These are phyloP conservation scores for Agrocybe pediades DNA, from an alignment of 768 basidiomycete genomes.

Conservation along the genomic window DNA sequence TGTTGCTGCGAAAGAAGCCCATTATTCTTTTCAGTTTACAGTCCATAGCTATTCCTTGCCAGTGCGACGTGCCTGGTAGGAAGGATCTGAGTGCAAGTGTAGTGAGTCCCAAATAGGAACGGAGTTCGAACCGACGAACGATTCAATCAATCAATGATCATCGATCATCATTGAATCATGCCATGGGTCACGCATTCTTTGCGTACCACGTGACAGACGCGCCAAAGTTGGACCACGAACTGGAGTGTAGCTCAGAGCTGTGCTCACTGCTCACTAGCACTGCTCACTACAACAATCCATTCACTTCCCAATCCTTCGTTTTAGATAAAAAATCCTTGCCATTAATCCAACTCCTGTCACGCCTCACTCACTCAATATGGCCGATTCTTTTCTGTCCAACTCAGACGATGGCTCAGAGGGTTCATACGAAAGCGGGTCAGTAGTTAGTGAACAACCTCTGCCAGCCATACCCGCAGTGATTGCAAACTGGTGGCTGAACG, in stretches of 20 bases:
- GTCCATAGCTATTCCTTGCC: too few relatives aligned
- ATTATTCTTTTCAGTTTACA: too few relatives aligned
- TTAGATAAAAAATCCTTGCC: too few relatives aligned
- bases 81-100: too few relatives aligned
- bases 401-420: constrained; percentile 18
- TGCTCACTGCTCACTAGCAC: neutral
- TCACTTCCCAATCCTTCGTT: too few relatives aligned
- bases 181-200: constrained; percentile 8
- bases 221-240: neutral
- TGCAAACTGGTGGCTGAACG: constrained; percentile 62
- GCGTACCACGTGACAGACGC: constrained; percentile 27
- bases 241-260: neutral
- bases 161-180: neutral
- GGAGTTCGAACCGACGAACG: too few relatives aligned
- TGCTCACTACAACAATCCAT: too few relatives aligned
- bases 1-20: too few relatives aligned
- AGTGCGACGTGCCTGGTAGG: too few relatives aligned
- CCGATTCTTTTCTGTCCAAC: constrained; percentile 1
- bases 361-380: constrained; percentile 1
- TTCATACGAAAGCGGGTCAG: constrained; percentile 15
- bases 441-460: constrained; percentile 15
- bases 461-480: constrained; percentile 39
- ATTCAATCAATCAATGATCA: too few relatives aligned
- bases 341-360: neutral
- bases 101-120: too few relatives aligned